Conservation (phyloP, 2,329 filamentous ascomycete genomes). For the Chalaropsis ovoidea region DNA sequence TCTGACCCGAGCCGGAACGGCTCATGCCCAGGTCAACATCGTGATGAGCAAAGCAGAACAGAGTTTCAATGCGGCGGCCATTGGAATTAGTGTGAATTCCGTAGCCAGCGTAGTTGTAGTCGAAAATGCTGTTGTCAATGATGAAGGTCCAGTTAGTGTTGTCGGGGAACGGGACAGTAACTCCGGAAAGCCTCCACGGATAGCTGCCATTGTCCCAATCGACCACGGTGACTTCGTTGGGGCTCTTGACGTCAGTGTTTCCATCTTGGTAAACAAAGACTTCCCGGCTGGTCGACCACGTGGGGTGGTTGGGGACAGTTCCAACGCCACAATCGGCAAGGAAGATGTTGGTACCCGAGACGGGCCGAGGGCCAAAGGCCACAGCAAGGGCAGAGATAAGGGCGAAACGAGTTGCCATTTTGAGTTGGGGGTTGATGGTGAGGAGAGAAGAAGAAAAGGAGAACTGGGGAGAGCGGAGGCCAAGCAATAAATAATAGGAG, state of each 20-base stretch:
- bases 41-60: slow-evolving; percentile 17
- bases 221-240: not conserved
- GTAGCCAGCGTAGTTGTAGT: slow-evolving; percentile 21
- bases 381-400: slow-evolving; percentile 9
- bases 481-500: not conserved
- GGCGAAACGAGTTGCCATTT: not conserved
- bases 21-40: slow-evolving; percentile 4
- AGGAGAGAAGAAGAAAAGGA: not conserved
- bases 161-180: slow-evolving; percentile 18
- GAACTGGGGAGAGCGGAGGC: not conserved
- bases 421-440: not conserved
- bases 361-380: not conserved
- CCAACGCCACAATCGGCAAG: slow-evolving; percentile 20
- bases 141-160: slow-evolving; percentile 17
- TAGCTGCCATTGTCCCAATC: slow-evolving; percentile 10
- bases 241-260: slow-evolving; percentile 8
- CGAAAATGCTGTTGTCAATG: slow-evolving; percentile 17
- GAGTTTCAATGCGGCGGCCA: slow-evolving; percentile 14
- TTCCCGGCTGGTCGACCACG: slow-evolving; percentile 15
- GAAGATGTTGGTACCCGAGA: slow-evolving; percentile 9
- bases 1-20: not conserved
- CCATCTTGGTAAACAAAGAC: slow-evolving; percentile 10
- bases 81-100: slow-evolving; percentile 5
- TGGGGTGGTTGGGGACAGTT: slow-evolving; percentile 5
- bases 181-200: slow-evolving; percentile 17